phyloP scores from a whole-genome alignment of 1,284 basidiomycete genomes.

The Ganoderma lingzhi region DNA sequence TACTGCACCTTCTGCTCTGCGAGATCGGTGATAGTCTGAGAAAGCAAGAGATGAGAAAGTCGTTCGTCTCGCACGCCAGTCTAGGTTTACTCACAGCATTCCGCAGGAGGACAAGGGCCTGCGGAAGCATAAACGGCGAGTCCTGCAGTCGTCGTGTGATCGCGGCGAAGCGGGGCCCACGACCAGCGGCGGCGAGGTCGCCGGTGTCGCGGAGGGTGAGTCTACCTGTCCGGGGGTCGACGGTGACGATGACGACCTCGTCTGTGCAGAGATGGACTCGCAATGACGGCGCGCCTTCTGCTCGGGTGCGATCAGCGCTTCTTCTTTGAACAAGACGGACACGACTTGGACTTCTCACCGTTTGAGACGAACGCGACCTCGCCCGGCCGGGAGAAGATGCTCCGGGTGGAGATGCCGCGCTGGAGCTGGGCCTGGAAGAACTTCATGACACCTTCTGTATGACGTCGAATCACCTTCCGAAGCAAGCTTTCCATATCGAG shows the following conservation, averaged over 20 bases:
- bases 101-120: slow-evolving; percentile 61
- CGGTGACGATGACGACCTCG: slow-evolving; percentile 72
- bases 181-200: slow-evolving; percentile 76
- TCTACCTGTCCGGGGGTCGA: slow-evolving; percentile 77
- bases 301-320: neutral
- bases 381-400: slow-evolving; percentile 67
- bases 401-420: slow-evolving; percentile 50
- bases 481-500: slow-evolving; percentile 77
- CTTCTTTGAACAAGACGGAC: too few species aligned
- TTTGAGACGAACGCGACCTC: slow-evolving; percentile 61
- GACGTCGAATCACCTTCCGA: slow-evolving; percentile 62
- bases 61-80: neutral
- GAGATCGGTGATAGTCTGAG: slow-evolving; percentile 75
- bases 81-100: slow-evolving; percentile 53
- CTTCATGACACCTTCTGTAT: slow-evolving; percentile 65
- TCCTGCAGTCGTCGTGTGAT: slow-evolving; percentile 70
- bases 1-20: slow-evolving; percentile 81
- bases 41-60: neutral
- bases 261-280: slow-evolving; percentile 75
- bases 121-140: slow-evolving; percentile 61
- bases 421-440: slow-evolving; percentile 63
- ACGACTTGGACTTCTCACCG: slow-evolving; percentile 47
- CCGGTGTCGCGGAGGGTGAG: slow-evolving; percentile 77
- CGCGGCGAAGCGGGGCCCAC: slow-evolving; percentile 64
- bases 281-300: slow-evolving; percentile 63